phyloP scores from a whole-genome alignment of 2,329 filamentous ascomycete genomes.

The Colletotrichum sansevieriae region DNA sequence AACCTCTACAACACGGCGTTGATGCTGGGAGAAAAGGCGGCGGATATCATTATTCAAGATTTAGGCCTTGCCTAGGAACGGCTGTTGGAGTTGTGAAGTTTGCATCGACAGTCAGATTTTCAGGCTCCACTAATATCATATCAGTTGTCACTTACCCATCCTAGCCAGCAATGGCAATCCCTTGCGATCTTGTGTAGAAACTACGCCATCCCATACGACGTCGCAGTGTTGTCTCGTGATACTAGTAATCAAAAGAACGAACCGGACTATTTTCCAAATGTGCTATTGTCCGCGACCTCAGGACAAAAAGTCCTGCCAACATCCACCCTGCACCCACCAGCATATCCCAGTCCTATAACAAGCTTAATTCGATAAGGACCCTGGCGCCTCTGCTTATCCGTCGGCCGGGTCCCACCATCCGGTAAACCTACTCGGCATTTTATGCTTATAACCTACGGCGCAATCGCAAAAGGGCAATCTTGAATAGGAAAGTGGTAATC shows the following conservation, averaged over 20 bases:
- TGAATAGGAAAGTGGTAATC: conserved; percentile 37
- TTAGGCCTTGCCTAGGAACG: conserved; percentile 44
- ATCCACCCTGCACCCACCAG: background rate
- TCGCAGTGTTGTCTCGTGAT: conserved; percentile 3
- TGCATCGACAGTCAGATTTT: background rate
- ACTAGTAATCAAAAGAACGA: background rate
- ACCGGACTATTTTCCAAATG: conserved; percentile 6
- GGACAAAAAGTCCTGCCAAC: conserved; percentile 1
- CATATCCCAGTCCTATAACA: background rate
- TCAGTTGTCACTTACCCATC: too few relatives aligned
- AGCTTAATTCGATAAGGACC: conserved; percentile 18
- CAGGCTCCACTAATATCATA: too few relatives aligned
- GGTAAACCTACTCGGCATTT: conserved; percentile 17
- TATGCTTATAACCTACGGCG: conserved; percentile 20
- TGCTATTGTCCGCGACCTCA: background rate
- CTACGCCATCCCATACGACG: background rate
- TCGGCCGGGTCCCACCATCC: background rate
- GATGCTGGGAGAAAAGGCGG: conserved; percentile 59
- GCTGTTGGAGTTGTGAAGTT: background rate
- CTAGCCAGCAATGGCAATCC: background rate
- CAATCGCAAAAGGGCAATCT: conserved; percentile 7
- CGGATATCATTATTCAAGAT: conserved; percentile 55
- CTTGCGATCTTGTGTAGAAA: background rate
- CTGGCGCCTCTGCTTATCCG: conserved; percentile 4
- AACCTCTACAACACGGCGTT: conserved; percentile 65